Base-by-base conservation (phyloP, 768 basidiomycete genomes). In the Suillus placidus region DNA sequence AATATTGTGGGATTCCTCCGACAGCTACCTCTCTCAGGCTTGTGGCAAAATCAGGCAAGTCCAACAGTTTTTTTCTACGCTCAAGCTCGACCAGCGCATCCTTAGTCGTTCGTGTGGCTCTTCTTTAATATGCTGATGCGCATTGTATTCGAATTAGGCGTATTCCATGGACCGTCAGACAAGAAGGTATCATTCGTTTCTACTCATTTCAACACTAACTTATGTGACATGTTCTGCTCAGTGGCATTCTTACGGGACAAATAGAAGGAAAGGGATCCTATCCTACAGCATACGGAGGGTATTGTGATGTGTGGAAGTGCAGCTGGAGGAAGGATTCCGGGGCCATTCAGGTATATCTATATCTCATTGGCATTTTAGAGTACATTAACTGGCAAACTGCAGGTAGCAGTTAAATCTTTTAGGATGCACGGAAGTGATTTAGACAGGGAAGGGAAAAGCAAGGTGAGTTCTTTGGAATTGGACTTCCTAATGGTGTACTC, bases 401-500 rank as follows among this genome's bases (percentile, higher is more conserved):
- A 75, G 74, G 74, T 75, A 38, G 74, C 76, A 37, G 71, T 75
- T 20, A 75, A 75, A 67, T 67, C 62, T n/a, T 34, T 75, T 47
- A 72, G 74, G 34, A 40, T 61, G 8, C 43, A 62, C 8, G 49
- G 38, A 4, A 57, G 37, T 14, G 68, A 65, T 18, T 4, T 45
- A 0, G 58, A 65, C 51, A 68, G 69, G 34, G 23, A 6, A 10
- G 35, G 62, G 47, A 76, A 74, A 51, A 6, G 6, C 56, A 65
- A 74, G 63, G 76, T 71, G 6, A 61, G 1, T 43, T n/a, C 14
- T 23, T 47, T 20, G 7, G 20, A 58, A 18, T 38, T 20, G 7
- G 9, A 58, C 26, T 23, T 38, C n/a, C 47, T 40, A 3, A 3
- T 45, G 2, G 12, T 55, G 37, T 37, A n/a, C 16, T 42, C 4